A percentile compares a stretch with the other conserved stretches of the same genome.
Conservation (phyloP, 148 eudicot genomes). For the Vaccinium macrocarpon region DNA sequence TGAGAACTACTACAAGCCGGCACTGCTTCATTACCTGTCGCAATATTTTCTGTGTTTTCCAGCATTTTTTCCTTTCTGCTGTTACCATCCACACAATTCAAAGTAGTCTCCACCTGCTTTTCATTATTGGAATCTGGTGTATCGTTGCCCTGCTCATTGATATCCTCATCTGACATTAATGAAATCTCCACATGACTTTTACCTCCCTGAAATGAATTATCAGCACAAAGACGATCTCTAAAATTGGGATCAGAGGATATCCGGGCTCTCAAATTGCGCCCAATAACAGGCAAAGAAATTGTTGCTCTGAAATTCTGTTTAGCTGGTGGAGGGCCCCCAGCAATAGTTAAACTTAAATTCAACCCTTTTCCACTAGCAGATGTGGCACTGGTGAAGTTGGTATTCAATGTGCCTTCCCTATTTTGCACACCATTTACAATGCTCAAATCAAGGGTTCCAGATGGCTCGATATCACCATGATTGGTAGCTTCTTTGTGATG, state of each 20-base stretch:
- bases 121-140: slow-evolving; percentile 20
- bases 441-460: slow-evolving; percentile 24
- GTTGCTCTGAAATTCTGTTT: slow-evolving; percentile 75
- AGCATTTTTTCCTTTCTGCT: slow-evolving; percentile 18
- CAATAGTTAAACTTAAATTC: slow-evolving; percentile 66
- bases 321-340: slow-evolving; percentile 88
- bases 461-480: not conserved
- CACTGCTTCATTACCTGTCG: slow-evolving; percentile 15
- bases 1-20: slow-evolving; percentile 21
- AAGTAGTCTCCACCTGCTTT: slow-evolving; percentile 22
- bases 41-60: slow-evolving; percentile 26
- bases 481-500: slow-evolving; percentile 11
- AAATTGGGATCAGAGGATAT: slow-evolving; percentile 38
- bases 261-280: slow-evolving; percentile 76
- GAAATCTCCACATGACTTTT: slow-evolving; percentile 7
- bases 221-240: slow-evolving; percentile 18
- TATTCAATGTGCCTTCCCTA: slow-evolving; percentile 23
- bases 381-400: slow-evolving; percentile 24
- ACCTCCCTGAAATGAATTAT: slow-evolving; percentile 7
- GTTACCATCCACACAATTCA: slow-evolving; percentile 22
- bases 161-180: slow-evolving; percentile 1
- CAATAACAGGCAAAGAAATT: slow-evolving; percentile 83
- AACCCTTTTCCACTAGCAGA: slow-evolving; percentile 24
- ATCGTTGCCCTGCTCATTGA: slow-evolving; percentile 10
- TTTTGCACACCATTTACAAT: slow-evolving; percentile 22